These are phyloP conservation scores for Plantago major DNA, from an alignment of 257 asterid genomes.

Conservation along the genomic window DNA sequence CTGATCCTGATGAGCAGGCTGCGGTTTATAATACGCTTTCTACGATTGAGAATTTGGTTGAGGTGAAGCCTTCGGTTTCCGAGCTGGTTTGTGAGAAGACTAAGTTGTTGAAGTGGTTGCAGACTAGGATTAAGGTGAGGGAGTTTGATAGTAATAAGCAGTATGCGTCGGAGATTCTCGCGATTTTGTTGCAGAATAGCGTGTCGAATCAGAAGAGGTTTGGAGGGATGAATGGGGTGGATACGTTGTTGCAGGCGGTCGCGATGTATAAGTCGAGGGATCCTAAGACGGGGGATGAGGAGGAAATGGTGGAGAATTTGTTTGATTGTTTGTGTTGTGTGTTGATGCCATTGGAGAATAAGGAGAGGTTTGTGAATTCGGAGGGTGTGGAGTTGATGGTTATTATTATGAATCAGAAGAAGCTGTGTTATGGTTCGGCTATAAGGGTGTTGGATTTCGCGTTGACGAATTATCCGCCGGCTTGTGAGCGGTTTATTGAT, in stretches of 20 bases:
- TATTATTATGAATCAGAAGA: constrained; percentile 96
- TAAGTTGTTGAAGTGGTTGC: constrained; percentile 88
- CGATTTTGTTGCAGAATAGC: constrained; percentile 84
- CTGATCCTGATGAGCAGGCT: constrained; percentile 80
- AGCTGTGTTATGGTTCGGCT: constrained; percentile 88
- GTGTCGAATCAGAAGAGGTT: constrained; percentile 74
- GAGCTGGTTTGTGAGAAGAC: constrained; percentile 96
- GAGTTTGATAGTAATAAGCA: constrained; percentile 93
- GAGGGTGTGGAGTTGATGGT: constrained; percentile 99
- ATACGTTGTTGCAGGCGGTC: constrained; percentile 87
- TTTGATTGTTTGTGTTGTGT: constrained; percentile 87
- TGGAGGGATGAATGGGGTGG: constrained; percentile 97
- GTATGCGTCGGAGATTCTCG: constrained; percentile 91
- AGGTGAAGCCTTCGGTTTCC: constrained; percentile 74
- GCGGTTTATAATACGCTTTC: constrained; percentile 74
- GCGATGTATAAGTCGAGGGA: constrained; percentile 93
- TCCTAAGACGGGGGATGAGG: constrained; percentile 90
- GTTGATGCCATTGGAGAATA: constrained; percentile 97
- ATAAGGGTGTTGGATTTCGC: constrained; percentile 86
- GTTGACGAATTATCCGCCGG: constrained; percentile 93
- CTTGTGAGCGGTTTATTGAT: constrained; percentile 95
- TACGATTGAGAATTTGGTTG: constrained; percentile 78
- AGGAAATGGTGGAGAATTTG: constrained; percentile 97
- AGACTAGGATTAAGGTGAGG: constrained; percentile 69
- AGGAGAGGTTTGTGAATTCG: constrained; percentile 93